Base-by-base conservation (phyloP, 441 rosid genomes). In the Aleurites moluccanus region DNA sequence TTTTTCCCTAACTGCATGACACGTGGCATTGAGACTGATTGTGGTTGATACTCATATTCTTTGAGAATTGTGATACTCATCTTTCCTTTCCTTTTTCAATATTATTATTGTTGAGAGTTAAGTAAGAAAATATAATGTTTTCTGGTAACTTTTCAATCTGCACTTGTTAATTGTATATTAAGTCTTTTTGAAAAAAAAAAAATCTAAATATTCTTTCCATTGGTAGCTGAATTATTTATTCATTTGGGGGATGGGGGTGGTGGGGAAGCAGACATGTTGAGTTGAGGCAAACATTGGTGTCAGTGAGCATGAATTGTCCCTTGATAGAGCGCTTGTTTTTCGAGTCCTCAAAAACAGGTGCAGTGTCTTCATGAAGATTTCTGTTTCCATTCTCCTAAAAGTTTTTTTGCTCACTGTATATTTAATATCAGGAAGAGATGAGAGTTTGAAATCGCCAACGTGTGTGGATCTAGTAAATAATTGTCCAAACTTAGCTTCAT, bases 311-410 rank as follows among this genome's bases (percentile, higher is more conserved):
- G 77, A 82, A 79, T 72, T 91, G 96, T 71, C 92, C 76, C 80
- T 78, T 87, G 85, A 80, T 93, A 76, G 92, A 90, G 88, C 89
- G 94, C 20, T 83, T 90, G 83, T 88, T 85, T 85, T 82, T 93
- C 65, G 93, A 90, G 72, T 83, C 86, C 65, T 87, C 88, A 33
- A 77, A 71, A 82, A 70, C 86, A 82, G 89, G 91, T 91, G 73
- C 69, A 40, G 15, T 74, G 35, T 57, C 45, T 69, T 76, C 59
- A 16, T 15, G 67, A 74, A 74, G 33, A 55, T 71, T 74, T 56
- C 69, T 53, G 55, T 63, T 52, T 70, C 57, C 60, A n/a, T 66
- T 68, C 63, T 55, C 25, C 56, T 33, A 20, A 25, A 52, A 44
- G 47, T 27, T 47, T 62, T 62, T 72, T 42, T 81, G 11, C 82